phyloP scores from a whole-genome alignment of 148 eudicot species.

The Silene uniflora region DNA sequence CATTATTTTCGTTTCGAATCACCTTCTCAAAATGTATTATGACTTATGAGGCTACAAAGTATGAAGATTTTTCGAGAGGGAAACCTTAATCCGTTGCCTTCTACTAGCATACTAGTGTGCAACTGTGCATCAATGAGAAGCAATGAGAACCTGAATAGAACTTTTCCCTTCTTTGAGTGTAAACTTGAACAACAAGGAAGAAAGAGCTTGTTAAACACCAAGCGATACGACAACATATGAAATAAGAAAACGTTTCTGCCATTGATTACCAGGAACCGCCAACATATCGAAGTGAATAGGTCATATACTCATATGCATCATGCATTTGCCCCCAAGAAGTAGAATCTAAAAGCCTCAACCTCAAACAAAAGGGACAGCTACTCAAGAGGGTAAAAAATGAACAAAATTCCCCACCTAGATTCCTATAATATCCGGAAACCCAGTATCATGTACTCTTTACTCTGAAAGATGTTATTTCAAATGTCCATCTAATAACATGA shows the following conservation, averaged over 20 bases:
- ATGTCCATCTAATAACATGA: background rate
- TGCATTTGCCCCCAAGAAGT: background rate
- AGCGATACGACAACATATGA: background rate
- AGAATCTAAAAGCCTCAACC: background rate
- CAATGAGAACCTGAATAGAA: background rate
- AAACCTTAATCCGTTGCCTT: background rate
- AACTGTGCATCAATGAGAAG: background rate
- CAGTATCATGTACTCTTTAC: background rate
- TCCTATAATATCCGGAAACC: background rate
- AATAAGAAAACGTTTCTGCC: too few relatives aligned
- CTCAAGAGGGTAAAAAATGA: background rate
- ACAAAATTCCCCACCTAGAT: background rate
- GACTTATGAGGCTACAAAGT: background rate
- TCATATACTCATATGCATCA: background rate
- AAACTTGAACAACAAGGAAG: background rate
- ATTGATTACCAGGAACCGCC: too few relatives aligned
- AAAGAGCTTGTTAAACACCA: background rate
- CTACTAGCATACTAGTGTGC: background rate
- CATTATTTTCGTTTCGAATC: background rate
- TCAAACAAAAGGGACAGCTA: background rate
- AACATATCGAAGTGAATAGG: background rate
- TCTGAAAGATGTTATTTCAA: background rate
- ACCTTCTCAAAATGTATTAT: background rate
- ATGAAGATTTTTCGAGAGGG: background rate
- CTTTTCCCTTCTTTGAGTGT: background rate